These are phyloP conservation scores for Bryopsis sp. DNA, from an alignment of 139 green algal species.

Conservation along the genomic window DNA sequence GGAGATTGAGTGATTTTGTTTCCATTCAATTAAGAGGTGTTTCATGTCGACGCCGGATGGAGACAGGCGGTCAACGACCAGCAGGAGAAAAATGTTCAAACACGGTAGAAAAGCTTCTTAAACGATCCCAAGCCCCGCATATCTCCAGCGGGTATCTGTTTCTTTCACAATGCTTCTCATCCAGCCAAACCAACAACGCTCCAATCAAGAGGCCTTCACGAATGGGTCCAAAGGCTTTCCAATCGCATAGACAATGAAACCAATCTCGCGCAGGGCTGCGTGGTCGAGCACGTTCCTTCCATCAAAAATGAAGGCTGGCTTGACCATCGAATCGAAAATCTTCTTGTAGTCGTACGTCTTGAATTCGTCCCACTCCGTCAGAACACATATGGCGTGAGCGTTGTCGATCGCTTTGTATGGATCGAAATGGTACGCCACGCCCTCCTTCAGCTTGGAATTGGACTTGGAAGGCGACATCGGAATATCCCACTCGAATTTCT, in stretches of 20 bases:
- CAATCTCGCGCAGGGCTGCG: constrained; percentile 78
- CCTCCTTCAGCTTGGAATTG: constrained; percentile 35
- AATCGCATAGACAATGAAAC: constrained; percentile 95
- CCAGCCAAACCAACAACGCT: not conserved
- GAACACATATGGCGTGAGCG: constrained; percentile 76
- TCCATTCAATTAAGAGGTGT: too few relatives aligned
- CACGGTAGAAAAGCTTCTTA: too few relatives aligned
- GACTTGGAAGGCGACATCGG: constrained; percentile 37
- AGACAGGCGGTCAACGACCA: too few relatives aligned
- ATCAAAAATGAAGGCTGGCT: constrained; percentile 98
- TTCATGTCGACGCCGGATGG: too few relatives aligned
- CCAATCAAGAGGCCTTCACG: constrained; percentile 38
- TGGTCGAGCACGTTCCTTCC: constrained; percentile 94
- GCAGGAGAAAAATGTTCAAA: too few relatives aligned
- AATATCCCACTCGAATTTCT: constrained; percentile 91
- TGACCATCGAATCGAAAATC: constrained; percentile 82
- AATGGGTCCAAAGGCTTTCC: constrained; percentile 98
- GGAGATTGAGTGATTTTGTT: too few relatives aligned
- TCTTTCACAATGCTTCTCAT: not conserved
- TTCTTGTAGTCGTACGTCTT: constrained; percentile 70
- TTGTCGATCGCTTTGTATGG: constrained; percentile 56
- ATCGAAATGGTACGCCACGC: constrained; percentile 27
- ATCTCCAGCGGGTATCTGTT: too few relatives aligned
- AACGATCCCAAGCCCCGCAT: too few relatives aligned
- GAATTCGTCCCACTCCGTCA: constrained; percentile 99